phyloP scores from a whole-genome alignment of 441 rosid genomes.

The Metrosideros polymorpha region DNA sequence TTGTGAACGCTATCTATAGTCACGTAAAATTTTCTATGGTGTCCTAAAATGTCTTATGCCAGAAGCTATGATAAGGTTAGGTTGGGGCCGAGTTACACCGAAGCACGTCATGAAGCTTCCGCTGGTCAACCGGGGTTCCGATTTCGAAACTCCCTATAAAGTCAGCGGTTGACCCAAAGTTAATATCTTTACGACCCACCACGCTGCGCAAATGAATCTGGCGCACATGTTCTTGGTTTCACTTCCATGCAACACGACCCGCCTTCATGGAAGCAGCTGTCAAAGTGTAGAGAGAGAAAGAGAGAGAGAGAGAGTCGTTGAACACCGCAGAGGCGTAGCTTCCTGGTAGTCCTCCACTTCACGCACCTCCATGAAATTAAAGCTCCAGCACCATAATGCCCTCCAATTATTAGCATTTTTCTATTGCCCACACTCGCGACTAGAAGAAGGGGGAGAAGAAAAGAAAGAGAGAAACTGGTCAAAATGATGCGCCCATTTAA shows the following conservation, averaged over 20 bases:
- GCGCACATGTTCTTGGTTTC: neutral
- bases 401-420: neutral
- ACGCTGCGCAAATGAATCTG: neutral
- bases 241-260: neutral
- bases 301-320: neutral
- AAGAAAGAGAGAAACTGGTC: neutral
- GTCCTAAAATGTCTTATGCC: neutral
- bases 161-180: neutral
- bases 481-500: neutral
- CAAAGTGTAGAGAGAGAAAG: neutral
- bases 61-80: too few species aligned
- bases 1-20: neutral
- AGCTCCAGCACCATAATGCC: neutral
- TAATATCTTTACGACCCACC: neutral
- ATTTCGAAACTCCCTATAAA: neutral
- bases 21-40: neutral
- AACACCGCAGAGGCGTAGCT: neutral
- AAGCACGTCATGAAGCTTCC: neutral
- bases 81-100: neutral
- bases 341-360: neutral
- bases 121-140: neutral
- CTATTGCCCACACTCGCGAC: neutral
- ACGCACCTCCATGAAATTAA: neutral
- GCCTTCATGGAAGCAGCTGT: neutral
- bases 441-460: neutral